Base-by-base conservation (phyloP, 768 basidiomycete genomes). In the Crucibulum laeve region DNA sequence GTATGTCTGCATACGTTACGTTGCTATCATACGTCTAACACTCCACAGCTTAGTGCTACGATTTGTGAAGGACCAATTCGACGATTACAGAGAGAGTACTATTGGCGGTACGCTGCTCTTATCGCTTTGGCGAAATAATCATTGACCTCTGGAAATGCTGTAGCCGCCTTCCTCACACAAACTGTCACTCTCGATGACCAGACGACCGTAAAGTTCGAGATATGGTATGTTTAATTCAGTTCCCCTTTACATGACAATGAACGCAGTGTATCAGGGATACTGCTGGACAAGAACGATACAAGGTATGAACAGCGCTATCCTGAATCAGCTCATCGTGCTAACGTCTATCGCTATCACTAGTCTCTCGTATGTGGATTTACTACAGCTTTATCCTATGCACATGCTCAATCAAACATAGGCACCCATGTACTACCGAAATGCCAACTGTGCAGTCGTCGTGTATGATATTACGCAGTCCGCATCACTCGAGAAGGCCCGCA, bases 131-230 rank as follows among this genome's bases (percentile, higher is more conserved):
- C 10, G 8, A 6, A 30, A 30, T 52, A 28, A 48, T 53, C 53
- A 41, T 54, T 40, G 25, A 36, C 42, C 53, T 55, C 53, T 54
- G 45, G 42, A 28, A 28, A 22, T 43, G 22, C 46, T 32, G 19
- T 55, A 91, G 95, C 95, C 47, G 95, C 95, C 25, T 99, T 99
- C 76, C 66, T 99, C 52, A 97, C 96, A n/a, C 95, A 98, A 65
- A 96, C 94, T 3, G 90, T 98, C 24, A 84, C 82, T 10, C 76
- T 96, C 30, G 87, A 93, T 37, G 87, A 93, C 60, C 82, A 84
- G 50, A 88, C 88, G 18, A 84, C 84, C 18, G 90, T 99, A 58
- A 98, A 98, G 75, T 98, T 99, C 60, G 95, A 97, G 71, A 95
- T 95, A 59, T 95, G 93, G 94, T 93, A 58, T 21, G 79, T 61